Base-by-base conservation (phyloP, 176 grass and related monocot species). In the Hyparrhenia diplandra region DNA sequence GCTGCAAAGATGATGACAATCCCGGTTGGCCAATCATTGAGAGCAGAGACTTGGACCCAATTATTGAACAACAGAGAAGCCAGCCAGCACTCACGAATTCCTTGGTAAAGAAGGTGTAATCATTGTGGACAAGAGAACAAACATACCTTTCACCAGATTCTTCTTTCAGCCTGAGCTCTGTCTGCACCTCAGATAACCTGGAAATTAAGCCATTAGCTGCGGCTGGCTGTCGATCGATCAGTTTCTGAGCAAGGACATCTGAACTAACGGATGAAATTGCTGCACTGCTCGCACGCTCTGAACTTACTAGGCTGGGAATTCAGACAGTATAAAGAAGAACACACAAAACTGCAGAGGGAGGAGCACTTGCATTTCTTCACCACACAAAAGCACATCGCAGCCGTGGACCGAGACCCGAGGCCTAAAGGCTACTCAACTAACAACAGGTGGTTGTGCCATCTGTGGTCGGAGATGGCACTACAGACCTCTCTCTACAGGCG, bases 91-190 rank as follows among this genome's bases (percentile, higher is more conserved):
- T 47, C 16, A 30, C 46, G 80, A 55, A 51, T 36, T 70, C 58
- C 40, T 69, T 39, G 1, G 5, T 28, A 81, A 85, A 81, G 77
- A 76, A 54, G 82, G 61, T 30, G 27, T 52, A 40, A 70, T 70
- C 20, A 71, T 76, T 67, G 43, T 18, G 14, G 64, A 24, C 32
- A 45, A 57, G 20, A 69, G 64, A 85, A 46, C 27, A 81, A 67
- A 43, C 71, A 12, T 71, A 89, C 77, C 82, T 89, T 85, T 85
- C 82, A 57, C 42, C 12, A 68, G 77, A 81, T 85, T 85, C 64
- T 76, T 54, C 42, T 55, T 79, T 70, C 64, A 34, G 46, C 17
- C 46, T 45, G 28, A 8, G 49, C 34, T 23, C 6, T n/a, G n/a
- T n/a, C n/a, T 9, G 35, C 39, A 3, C 69, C 46, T 45, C 47